Evolutionary conservation across 257 asterid species (phyloP).

Genomic region (Ilex asprella): DNA sequence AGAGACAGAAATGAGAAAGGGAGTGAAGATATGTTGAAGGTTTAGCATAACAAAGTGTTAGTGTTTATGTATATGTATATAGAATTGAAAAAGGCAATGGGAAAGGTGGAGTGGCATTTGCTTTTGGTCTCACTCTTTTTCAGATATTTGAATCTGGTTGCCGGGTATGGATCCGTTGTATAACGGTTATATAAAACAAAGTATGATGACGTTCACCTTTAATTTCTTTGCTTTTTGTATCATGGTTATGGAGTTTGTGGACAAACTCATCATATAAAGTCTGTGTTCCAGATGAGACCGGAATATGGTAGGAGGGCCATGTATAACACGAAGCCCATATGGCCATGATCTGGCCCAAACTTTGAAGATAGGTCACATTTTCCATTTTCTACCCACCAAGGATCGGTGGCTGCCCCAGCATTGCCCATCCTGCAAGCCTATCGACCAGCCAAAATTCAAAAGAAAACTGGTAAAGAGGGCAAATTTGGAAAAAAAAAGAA

Average conservation of each 20-base stretch:
- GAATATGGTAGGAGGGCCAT: too few relatives aligned
- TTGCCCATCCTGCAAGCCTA: too few relatives aligned
- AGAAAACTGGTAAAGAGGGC: too few relatives aligned
- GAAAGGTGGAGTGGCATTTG: constrained; percentile 15
- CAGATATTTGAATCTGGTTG: constrained; percentile 40
- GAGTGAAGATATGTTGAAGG: constrained; percentile 9
- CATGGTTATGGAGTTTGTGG: not conserved
- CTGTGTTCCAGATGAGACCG: too few relatives aligned
- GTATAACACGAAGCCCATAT: too few relatives aligned
- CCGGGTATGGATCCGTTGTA: constrained; percentile 55
- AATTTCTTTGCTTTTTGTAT: constrained; percentile 5
- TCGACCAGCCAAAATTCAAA: too few relatives aligned
- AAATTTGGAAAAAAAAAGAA: too few relatives aligned
- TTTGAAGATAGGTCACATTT: too few relatives aligned
- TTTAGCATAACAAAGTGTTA: constrained; percentile 4
- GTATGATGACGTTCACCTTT: constrained; percentile 16
- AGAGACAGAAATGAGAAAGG: not conserved
- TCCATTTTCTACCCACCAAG: too few relatives aligned
- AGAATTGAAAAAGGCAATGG: constrained; percentile 20
- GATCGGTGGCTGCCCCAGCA: too few relatives aligned
- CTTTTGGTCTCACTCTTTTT: constrained; percentile 26
- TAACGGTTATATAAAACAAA: constrained; percentile 44
- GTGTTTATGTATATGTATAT: not conserved
- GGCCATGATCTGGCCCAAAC: too few relatives aligned
- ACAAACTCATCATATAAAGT: too few relatives aligned